phyloP scores from a whole-genome alignment of 768 basidiomycete genomes.

The Clitopilus hobsonii region DNA sequence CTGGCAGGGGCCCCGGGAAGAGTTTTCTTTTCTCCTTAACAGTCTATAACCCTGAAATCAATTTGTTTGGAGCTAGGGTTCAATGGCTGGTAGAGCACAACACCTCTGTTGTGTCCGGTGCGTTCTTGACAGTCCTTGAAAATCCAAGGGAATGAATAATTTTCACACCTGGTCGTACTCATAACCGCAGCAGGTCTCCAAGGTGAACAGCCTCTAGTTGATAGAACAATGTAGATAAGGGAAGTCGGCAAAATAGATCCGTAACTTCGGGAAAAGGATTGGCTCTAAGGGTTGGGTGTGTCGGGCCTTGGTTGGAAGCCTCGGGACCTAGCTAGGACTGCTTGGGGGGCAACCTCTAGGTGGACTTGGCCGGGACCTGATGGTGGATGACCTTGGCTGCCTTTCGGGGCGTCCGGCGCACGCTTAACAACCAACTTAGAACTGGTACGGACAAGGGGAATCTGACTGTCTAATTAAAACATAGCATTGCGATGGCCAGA shows the following conservation, averaged over 20 bases:
- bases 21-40: constrained; percentile 80
- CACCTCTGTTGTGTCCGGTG: constrained; percentile 70
- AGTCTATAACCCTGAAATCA: constrained; percentile 68
- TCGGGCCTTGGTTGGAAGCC: constrained; percentile 28
- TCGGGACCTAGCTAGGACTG: constrained; percentile 26
- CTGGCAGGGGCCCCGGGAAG: constrained; percentile 71
- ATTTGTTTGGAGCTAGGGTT: constrained; percentile 73
- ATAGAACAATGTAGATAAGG: constrained; percentile 79
- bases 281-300: constrained; percentile 46
- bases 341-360: constrained; percentile 23
- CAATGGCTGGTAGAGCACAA: constrained; percentile 67
- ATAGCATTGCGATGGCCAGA: constrained; percentile 75
- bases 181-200: constrained; percentile 80
- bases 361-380: constrained; percentile 25
- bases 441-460: constrained; percentile 79
- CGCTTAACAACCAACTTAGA: constrained; percentile 68
- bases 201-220: constrained; percentile 80
- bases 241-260: constrained; percentile 73
- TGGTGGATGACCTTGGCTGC: constrained; percentile 50
- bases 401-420: constrained; percentile 51
- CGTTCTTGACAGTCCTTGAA: constrained; percentile 67
- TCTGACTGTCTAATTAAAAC: constrained; percentile 84
- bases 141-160: constrained; percentile 70
- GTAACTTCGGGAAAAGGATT: constrained; percentile 77
- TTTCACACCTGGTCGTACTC: constrained; percentile 71